These are phyloP conservation scores for Talaromyces adpressus DNA, from an alignment of 495 filamentous ascomycete genomes.

Conservation along the genomic window DNA sequence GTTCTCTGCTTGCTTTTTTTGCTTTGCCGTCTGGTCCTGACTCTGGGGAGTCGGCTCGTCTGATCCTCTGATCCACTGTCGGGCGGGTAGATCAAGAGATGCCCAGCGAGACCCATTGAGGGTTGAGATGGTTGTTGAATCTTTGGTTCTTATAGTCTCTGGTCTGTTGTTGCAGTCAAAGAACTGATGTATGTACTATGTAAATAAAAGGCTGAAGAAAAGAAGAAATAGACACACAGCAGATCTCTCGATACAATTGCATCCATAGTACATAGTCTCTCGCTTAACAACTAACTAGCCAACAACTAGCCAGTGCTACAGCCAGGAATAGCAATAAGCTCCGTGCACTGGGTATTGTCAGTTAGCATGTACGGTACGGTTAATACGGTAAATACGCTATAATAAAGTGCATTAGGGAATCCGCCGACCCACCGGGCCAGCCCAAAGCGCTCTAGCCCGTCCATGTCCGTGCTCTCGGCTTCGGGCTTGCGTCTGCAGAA, in stretches of 20 bases:
- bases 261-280: neutral
- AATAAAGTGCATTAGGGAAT: neutral
- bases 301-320: neutral
- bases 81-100: neutral
- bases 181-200: no score
- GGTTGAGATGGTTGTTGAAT: no score
- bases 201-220: no score
- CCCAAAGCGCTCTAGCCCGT: neutral
- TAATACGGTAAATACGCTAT: neutral
- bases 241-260: neutral
- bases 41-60: no score
- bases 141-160: no score
- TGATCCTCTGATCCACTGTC: neutral
- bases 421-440: neutral
- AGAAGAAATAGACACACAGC: no score
- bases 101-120: no score
- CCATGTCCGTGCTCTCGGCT: conserved; percentile 2
- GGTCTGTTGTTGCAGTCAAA: no score
- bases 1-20: neutral
- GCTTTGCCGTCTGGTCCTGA: neutral
- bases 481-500: neutral
- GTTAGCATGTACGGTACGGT: neutral
- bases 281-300: no score
- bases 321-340: neutral
- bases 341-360: neutral